phyloP scores from a whole-genome alignment of 257 asterid genomes.

The Fraxinus quadrangulata region DNA sequence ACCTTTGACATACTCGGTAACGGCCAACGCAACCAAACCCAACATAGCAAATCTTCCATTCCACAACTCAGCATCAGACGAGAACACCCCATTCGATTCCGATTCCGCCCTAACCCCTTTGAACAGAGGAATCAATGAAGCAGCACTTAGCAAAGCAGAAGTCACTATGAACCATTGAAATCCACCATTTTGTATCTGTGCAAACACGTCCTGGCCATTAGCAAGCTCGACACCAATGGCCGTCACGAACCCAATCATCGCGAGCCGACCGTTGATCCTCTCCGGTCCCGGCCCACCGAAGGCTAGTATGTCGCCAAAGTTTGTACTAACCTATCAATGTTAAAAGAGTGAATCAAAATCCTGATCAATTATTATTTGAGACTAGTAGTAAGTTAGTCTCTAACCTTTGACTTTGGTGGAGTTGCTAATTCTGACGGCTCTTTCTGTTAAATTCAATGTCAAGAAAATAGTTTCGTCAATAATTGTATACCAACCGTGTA shows the following conservation, averaged over 20 bases:
- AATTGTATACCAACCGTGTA: background rate
- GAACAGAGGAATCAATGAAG: slow-evolving; percentile 67
- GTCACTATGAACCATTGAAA: slow-evolving; percentile 53
- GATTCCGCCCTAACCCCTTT: slow-evolving; percentile 62
- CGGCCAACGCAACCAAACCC: slow-evolving; percentile 76
- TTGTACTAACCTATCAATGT: slow-evolving; percentile 38
- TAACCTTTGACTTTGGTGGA: slow-evolving; percentile 38
- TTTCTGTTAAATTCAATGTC: background rate
- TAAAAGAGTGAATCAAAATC: background rate
- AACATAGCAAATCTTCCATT: slow-evolving; percentile 90
- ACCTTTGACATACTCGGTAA: slow-evolving; percentile 75
- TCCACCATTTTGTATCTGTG: slow-evolving; percentile 66
- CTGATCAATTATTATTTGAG: background rate
- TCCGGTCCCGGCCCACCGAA: slow-evolving; percentile 86
- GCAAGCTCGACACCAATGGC: slow-evolving; percentile 69
- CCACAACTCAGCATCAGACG: slow-evolving; percentile 72
- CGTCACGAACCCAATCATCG: slow-evolving; percentile 80
- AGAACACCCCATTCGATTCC: slow-evolving; percentile 45
- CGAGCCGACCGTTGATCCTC: slow-evolving; percentile 79
- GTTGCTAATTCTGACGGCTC: background rate
- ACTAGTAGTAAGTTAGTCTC: background rate
- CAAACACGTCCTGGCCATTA: slow-evolving; percentile 56
- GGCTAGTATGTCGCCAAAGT: slow-evolving; percentile 53
- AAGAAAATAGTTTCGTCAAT: background rate
- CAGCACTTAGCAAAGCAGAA: slow-evolving; percentile 49